Base-by-base conservation (phyloP, 192 early-diverging fungal species). In the Podila epicladia region DNA sequence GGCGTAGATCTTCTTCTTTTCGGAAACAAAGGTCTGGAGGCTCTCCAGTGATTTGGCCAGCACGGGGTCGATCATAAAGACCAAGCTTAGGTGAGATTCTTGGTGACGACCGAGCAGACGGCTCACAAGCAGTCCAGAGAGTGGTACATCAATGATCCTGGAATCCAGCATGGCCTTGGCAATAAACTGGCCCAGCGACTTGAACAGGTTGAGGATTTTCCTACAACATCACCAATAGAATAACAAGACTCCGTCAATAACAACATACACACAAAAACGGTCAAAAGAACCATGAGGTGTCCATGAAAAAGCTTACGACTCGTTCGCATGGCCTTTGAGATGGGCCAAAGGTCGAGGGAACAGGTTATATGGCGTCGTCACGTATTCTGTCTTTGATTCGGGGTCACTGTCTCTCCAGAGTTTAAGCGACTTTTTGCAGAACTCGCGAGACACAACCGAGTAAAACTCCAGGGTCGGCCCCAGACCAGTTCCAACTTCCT, bases 401-500 rank as follows among this genome's bases (percentile, higher is more conserved):
- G 79, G 70, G 22, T 71, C 58, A 12, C 86, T 91, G 70, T 93
- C 90, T 2, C 92, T 83, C 95, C 95, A 97, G 62, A 97, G 70
- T 55, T 82, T 87, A 32, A 88, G 67, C 0, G 66, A 69, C 41
- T 85, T 84, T 64, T 90, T 89, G 49, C 89, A 88, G 20, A 96
- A 86, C 64, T 94, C 93, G 37, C 85, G 88, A 15, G 92, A 96
- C 3, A 97, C 91, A 13, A 85, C 82, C 6, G 94, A 83, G 75
- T 96, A 99, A 74, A 99, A 99, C 82, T 99, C 97, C 53, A 68
- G 33, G 4, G 72, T 75, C 26, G 80, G 73, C 58, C 82, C 84
- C 5, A 97, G 80, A 2, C 97, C 97, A 11, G 95, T 95, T 13
- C 97, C 97, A 28, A 94, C 96, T 62, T 98, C 97, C 65, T 95